Base-by-base conservation (phyloP, 139 green algal genomes). In the Closterium sp. region DNA sequence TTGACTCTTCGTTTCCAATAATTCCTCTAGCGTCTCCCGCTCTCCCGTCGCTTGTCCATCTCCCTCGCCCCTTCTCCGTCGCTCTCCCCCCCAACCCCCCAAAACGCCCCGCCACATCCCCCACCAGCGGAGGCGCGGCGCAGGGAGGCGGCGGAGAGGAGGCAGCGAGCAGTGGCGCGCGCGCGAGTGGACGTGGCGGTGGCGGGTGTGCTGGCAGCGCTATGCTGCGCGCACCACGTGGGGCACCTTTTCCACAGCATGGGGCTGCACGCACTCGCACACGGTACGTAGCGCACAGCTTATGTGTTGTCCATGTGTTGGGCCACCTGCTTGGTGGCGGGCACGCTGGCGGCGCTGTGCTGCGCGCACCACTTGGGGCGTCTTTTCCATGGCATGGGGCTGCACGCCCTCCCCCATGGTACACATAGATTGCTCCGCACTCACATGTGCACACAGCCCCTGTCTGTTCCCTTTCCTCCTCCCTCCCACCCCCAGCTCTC, bases 351-450 rank as follows among this genome's bases (percentile, higher is more conserved):
- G 5, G 91, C 95, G 11, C 92, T 97, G 30, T 98, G 97, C 96
- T 97, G 95, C 94, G 93, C 88, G 24, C 96, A 97, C 94, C 97
- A 99, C n/a, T n/a, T n/a, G n/a, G n/a, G n/a, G n/a, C n/a, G n/a
- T n/a, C n/a, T n/a, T n/a, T n/a, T n/a, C n/a, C 91, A 28, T 34
- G 94, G 31, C 91, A 94, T 85, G 70, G 86, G 30, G 21, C 92
- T 96, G 45, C 95, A 97, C 92, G 87, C 95, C 89, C 88, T 96
- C 27, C 96, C 97, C n/a, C 97, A 98, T 92, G 92, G 91, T 93
- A 31, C 11, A 27, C n/a, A n/a, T n/a, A n/a, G n/a, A n/a, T n/a
- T n/a, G n/a, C n/a, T n/a, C n/a, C n/a, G n/a, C 4, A n/a, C 29
- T 29, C 4, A 2, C 4, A 38, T 4, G 4, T 38, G 2, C 32